Evolutionary conservation across 2,329 filamentous ascomycete species (phyloP), one percentile per base, ranked within the genome.

Genomic region (Penicillium sclerotiorum): DNA sequence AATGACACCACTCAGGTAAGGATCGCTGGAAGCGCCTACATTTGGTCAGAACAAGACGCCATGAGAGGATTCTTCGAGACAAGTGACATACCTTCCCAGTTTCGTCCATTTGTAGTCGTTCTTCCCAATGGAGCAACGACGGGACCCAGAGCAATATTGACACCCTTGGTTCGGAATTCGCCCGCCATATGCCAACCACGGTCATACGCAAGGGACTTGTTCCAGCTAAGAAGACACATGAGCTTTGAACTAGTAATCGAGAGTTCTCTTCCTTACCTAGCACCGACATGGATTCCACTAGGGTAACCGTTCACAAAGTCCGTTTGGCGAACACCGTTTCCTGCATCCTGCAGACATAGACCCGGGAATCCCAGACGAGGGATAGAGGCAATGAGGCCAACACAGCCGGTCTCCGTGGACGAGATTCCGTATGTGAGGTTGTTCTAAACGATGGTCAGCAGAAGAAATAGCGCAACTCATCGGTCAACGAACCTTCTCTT

Each of bases 161-260:
- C 61, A 33, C 80, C 80, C 57, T 82, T 82, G 4, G 70, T 73
- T 57, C 73, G 79, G 60, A 83, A 84, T 53, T 86, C 83, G 5
- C 72, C 73, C 2, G 78, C 83, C 75, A 86, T 81, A 37, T 76
- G 74, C 12, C 73, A 67, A 0, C 71, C 82, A n/a, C 81, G 67
- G 43, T 75, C 63, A 45, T 81, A 77, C 0, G 80, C 78, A 50
- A 84, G 63, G 5, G 77, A 75, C 47, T 69, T 73, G 50, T 85
- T 81, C 82, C 81, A 85, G 13, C 55, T 58, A n/a, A 17, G 1
- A 32, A 13, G 13, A 8, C 13, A 8, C 9, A 36, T 36, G 8
- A 41, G 32, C n/a, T 18, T 17, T 13, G 8, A 6, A n/a, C 11
- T 8, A 2, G 12, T 2, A 8, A 30, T 6, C 37, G 6, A 0